Evolutionary conservation across 176 grass and related monocot species (phyloP).

Genomic region (Elymus sibiricus): DNA sequence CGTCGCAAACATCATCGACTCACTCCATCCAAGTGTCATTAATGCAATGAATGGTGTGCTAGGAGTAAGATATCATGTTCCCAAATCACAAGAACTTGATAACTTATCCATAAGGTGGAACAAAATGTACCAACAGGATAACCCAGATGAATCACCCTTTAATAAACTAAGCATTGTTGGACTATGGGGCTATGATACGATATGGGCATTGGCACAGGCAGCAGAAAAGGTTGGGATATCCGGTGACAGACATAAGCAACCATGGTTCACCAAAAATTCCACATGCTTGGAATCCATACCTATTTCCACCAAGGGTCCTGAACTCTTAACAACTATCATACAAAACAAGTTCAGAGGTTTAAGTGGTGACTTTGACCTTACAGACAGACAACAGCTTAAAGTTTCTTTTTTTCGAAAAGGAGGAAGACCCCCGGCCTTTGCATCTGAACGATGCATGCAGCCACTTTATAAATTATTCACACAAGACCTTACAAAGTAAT

Average conservation of each 20-base stretch:
- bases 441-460: no score
- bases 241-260: background rate
- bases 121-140: conserved; percentile 17
- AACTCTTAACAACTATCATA: conserved; percentile 14
- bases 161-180: conserved; percentile 17
- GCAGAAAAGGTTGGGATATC: conserved; percentile 18
- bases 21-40: background rate
- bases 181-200: conserved; percentile 43
- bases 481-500: no score
- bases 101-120: conserved; percentile 38
- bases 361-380: conserved; percentile 30
- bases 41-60: conserved; percentile 44
- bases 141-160: conserved; percentile 17
- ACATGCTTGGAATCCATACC: background rate
- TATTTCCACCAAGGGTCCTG: conserved; percentile 6
- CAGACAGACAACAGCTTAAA: background rate
- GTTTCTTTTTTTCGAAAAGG: no score
- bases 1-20: conserved; percentile 33
- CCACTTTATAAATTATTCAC: no score
- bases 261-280: background rate
- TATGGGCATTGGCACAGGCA: conserved; percentile 42
- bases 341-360: conserved; percentile 30
- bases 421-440: no score
- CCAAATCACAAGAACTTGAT: background rate
- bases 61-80: conserved; percentile 28